Conservation (phyloP, 192 early-diverging fungal genomes). For the Coemansia sp. region DNA sequence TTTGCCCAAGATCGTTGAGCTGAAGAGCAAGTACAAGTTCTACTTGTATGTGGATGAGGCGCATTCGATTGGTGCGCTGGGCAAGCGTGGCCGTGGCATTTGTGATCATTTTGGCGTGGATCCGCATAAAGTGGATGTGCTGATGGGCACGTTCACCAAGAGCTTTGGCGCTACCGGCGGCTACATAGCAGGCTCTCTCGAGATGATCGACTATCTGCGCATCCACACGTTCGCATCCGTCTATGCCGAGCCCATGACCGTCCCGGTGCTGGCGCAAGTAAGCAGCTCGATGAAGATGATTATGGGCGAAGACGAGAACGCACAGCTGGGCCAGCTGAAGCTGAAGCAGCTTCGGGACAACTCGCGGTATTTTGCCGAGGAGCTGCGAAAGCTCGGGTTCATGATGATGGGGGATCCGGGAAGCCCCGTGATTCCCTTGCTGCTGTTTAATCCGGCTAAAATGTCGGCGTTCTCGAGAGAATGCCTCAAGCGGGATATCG, state of each 20-base stretch:
- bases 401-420: slow-evolving; percentile 87
- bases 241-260: slow-evolving; percentile 86
- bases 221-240: slow-evolving; percentile 74
- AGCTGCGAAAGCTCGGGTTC: slow-evolving; percentile 75
- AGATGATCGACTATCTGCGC: slow-evolving; percentile 76
- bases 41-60: slow-evolving; percentile 97
- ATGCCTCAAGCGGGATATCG: slow-evolving; percentile 80
- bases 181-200: slow-evolving; percentile 78
- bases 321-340: slow-evolving; percentile 74
- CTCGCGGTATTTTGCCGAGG: slow-evolving; percentile 79
- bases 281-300: slow-evolving; percentile 84
- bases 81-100: slow-evolving; percentile 88
- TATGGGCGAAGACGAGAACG: slow-evolving; percentile 83
- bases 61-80: slow-evolving; percentile 92
- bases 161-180: slow-evolving; percentile 96
- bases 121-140: slow-evolving; percentile 82
- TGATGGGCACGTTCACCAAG: slow-evolving; percentile 99
- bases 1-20: slow-evolving; percentile 80
- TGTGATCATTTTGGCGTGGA: slow-evolving; percentile 96
- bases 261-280: slow-evolving; percentile 85
- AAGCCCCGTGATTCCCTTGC: slow-evolving; percentile 85
- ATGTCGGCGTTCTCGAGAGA: slow-evolving; percentile 95
- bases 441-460: slow-evolving; percentile 93
- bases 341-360: slow-evolving; percentile 86
- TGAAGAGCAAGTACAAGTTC: slow-evolving; percentile 92